Conservation (phyloP, 768 basidiomycete genomes). For the Leccinum ochraceum region DNA sequence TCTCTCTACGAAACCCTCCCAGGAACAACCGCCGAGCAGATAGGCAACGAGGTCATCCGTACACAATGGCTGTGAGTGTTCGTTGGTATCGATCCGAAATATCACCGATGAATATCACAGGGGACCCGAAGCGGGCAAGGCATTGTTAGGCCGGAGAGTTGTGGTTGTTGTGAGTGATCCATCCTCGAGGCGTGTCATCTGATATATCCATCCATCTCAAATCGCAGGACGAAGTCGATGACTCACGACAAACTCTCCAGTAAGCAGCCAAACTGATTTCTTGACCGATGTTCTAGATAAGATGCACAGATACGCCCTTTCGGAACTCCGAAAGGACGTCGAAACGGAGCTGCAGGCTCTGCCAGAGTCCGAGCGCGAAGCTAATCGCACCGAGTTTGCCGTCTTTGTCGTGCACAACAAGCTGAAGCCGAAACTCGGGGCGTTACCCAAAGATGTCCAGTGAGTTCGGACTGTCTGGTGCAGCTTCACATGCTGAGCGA, state of each 20-base stretch:
- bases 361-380: conserved; percentile 75
- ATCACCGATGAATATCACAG: conserved; percentile 34
- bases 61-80: conserved; percentile 92
- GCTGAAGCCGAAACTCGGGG: conserved; percentile 79
- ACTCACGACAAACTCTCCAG: conserved; percentile 87
- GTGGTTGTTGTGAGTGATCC: conserved; percentile 72
- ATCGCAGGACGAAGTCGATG: conserved; percentile 81
- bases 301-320: conserved; percentile 74
- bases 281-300: conserved; percentile 3
- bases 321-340: conserved; percentile 89
- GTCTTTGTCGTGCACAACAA: conserved; percentile 97
- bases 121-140: conserved; percentile 63
- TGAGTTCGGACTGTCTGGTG: conserved; percentile 36
- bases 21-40: conserved; percentile 68
- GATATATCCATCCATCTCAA: conserved; percentile 7
- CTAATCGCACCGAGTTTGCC: conserved; percentile 77
- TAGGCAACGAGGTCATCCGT: conserved; percentile 83
- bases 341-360: conserved; percentile 62
- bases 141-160: conserved; percentile 76
- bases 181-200: conserved; percentile 8
- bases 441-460: conserved; percentile 67
- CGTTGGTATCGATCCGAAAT: conserved; percentile 1
- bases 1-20: conserved; percentile 92
- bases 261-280: conserved; percentile 37
- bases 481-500: conserved; percentile 6